Base-by-base conservation (phyloP, 1,284 basidiomycete genomes). In the Ustilago curta region DNA sequence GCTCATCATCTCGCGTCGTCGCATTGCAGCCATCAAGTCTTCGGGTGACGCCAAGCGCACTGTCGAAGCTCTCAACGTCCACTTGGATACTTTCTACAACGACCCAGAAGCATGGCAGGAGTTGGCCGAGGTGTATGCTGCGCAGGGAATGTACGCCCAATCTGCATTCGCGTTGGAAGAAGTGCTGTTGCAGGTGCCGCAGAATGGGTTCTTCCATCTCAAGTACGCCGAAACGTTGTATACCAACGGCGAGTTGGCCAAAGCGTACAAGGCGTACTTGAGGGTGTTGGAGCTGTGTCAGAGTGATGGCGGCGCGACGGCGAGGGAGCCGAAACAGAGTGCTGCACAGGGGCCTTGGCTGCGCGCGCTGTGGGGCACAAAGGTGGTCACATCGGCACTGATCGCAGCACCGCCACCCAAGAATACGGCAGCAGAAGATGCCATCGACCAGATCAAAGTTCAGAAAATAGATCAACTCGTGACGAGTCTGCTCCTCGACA, bases 31-130 rank as follows among this genome's bases (percentile, higher is more conserved):
- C 7, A 61, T 84, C 32, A 80, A 78, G 16, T 47, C 58, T 4
- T 51, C 62, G 12, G 67, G 57, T 12, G 73, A 74, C 21, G 11
- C 56, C 37, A 64, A 91, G 48, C 88, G 88, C 43, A 90, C 92
- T 0, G 90, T 95, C 1, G 88, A 91, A 11, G 90, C 93, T 70
- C 88, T 99, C 7, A 90, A 91, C 21, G 86, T 88, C 35, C 92
- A 94, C 82, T 89, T 98, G 39, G 96, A 98, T 82, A 94, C 91
- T 0, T 95, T 96, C 85, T 98, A 98, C 85, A 90, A 91, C 29
- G 96, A 99, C 80, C 88, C 93, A 0, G 92, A 95, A 76, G 95
- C 90, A 5, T 99, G 96, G 97, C 88, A 94, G 12, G 91, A 97
- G 81, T 89, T 99, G n/a, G 92, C 94, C 0, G 92, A 94, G 76